Conservation (phyloP, 208 protist species). For the Trypanosoma cruzi region DNA sequence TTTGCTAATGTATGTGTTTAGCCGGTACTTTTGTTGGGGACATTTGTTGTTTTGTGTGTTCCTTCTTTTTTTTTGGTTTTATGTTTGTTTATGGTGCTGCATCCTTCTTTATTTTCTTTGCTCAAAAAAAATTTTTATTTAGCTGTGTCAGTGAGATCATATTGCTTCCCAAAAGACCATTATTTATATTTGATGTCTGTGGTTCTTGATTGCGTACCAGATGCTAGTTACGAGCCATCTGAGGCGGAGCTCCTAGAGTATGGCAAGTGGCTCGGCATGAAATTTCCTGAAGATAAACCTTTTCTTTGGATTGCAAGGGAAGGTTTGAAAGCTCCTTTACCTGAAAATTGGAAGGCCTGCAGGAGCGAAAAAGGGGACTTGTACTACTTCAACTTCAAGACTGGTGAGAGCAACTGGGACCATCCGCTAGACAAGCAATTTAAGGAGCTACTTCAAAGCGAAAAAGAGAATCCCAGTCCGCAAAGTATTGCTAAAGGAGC, state of each 20-base stretch:
- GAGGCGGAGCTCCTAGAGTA: constrained; percentile 93
- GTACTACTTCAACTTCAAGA: constrained; percentile 97
- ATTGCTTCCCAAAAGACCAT: background rate
- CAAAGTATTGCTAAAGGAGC: constrained; percentile 40
- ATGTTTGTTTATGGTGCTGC: too few relatives aligned
- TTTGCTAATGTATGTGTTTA: too few relatives aligned
- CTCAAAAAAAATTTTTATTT: background rate
- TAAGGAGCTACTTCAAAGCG: constrained; percentile 66
- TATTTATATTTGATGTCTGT: constrained; percentile 55
- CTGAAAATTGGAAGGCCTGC: constrained; percentile 95
- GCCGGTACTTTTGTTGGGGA: too few relatives aligned
- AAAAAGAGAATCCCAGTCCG: constrained; percentile 46
- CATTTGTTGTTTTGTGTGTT: too few relatives aligned
- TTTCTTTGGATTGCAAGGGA: constrained; percentile 95
- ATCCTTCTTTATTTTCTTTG: background rate
- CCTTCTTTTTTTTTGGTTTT: too few relatives aligned
- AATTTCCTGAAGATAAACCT: constrained; percentile 83
- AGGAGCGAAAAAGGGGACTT: constrained; percentile 92
- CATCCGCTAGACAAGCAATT: constrained; percentile 96
- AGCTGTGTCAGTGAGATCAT: background rate
- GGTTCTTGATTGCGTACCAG: constrained; percentile 80
- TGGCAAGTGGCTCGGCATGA: constrained; percentile 96
- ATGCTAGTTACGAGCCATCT: constrained; percentile 93
- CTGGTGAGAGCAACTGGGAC: constrained; percentile 94
- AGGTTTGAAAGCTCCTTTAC: constrained; percentile 94